Evolutionary conservation across 2,329 filamentous ascomycete genomes (phyloP).

Genomic region (Monosporascus sp.): DNA sequence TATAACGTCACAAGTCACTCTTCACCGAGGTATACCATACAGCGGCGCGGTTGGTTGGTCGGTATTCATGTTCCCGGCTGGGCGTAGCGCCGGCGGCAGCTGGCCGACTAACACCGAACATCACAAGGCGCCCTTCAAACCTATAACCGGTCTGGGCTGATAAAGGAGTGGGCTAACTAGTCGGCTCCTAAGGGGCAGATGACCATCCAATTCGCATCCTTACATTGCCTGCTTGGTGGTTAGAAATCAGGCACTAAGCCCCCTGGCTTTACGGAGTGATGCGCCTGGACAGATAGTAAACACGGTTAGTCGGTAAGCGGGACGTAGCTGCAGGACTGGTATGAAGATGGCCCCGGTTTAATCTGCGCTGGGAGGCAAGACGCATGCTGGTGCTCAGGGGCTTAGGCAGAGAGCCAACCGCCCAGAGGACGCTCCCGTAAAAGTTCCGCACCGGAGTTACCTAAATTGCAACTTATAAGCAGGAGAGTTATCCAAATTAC

Average conservation of each 20-base stretch:
- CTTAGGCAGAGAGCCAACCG: background rate
- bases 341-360: background rate
- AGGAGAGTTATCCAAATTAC: background rate
- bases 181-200: background rate
- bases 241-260: too few species aligned
- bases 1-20: background rate
- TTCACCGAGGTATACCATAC: background rate
- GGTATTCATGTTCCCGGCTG: background rate
- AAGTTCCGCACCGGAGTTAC: background rate
- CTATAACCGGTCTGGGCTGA: background rate
- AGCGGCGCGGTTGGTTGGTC: background rate
- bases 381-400: background rate
- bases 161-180: background rate
- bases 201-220: too few species aligned
- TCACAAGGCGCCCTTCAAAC: background rate
- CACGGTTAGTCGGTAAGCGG: background rate
- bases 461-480: background rate
- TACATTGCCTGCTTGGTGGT: too few species aligned
- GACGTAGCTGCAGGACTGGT: background rate
- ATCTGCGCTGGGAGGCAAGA: background rate
- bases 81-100: too few species aligned
- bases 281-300: too few species aligned
- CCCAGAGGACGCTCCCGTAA: background rate
- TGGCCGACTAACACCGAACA: background rate
- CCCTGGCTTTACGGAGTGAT: too few species aligned